Evolutionary conservation across 2,329 filamentous ascomycete species (phyloP), one percentile per base, ranked within the genome.

Genomic region (Paraconiothyrium sp.): DNA sequence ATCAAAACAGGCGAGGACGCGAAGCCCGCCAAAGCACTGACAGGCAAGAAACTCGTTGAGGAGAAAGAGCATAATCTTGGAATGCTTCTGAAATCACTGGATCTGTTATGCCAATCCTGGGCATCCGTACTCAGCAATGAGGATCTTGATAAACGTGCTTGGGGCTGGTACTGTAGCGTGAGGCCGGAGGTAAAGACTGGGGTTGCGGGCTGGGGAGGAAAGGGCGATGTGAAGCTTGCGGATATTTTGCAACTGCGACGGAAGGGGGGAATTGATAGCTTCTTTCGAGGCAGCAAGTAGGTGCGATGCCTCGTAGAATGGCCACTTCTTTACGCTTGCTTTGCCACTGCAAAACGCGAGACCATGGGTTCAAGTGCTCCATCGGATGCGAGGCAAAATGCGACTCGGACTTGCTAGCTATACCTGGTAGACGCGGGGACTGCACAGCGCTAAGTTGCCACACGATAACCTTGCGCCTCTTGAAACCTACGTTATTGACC

Each of bases 201-300:
- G 0, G 86, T 87, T 51, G 86, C 88, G 22, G 93, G 93, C 1
- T 97, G 93, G 93, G 93, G 93, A 32, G 91, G 90, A 13, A 95
- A 94, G 77, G 92, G 91, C 1, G 80, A 83, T 57, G 82, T 97
- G 32, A 88, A 83, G 67, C 75, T 96, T 39, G 80, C 81, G 14
- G 87, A 88, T 66, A 92, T 97, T 44, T 66, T 79, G 39, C 39
- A n/a, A 41, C 7, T 41, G 16, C 39, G 39, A 9, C 39, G 39
- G 39, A 41, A 16, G n/a, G 39, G n/a, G 14, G 27, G 27, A 30
- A 30, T 30, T 6, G 27, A 30, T 6, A 30, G 27, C 6, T 30
- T 30, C 27, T 30, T 30, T 30, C 8, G 14, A 41, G 39, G 4
- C 14, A 41, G 39, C 14, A 16, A 5, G 2, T 41, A n/a, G 16